Conservation (phyloP, 441 rosid species). For the Syzygium malaccense region DNA sequence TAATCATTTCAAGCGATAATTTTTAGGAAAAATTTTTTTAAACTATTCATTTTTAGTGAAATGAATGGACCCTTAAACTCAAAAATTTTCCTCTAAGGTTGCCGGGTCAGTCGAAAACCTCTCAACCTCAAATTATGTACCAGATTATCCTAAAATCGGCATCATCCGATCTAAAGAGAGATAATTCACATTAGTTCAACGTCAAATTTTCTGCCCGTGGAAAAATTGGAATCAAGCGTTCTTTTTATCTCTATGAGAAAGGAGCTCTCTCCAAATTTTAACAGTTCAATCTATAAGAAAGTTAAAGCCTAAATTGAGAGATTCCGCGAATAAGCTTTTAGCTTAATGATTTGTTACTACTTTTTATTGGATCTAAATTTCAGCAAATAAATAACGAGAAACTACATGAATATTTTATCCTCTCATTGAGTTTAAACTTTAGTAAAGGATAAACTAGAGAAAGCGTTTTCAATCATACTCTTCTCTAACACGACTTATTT, state of each 20-base stretch:
- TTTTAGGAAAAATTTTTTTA: too few relatives aligned
- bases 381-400: background rate
- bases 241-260: background rate
- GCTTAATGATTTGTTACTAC: background rate
- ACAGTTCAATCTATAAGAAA: background rate
- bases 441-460: background rate
- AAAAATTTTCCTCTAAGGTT: too few relatives aligned
- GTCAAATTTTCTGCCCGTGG: background rate
- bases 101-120: too few relatives aligned
- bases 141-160: too few relatives aligned
- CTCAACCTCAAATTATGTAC: too few relatives aligned
- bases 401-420: background rate
- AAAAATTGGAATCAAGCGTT: background rate
- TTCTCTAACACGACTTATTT: background rate
- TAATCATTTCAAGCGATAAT: too few relatives aligned
- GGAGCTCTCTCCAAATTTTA: background rate
- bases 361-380: background rate
- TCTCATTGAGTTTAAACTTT: background rate
- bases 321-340: background rate
- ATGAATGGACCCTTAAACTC: too few relatives aligned
- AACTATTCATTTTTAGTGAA: too few relatives aligned
- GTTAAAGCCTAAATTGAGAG: background rate
- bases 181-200: background rate
- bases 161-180: background rate
- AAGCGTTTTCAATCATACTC: background rate